These are phyloP conservation scores for Fusarium dlaminii DNA, from an alignment of 2,329 filamentous ascomycete species.

Conservation along the genomic window DNA sequence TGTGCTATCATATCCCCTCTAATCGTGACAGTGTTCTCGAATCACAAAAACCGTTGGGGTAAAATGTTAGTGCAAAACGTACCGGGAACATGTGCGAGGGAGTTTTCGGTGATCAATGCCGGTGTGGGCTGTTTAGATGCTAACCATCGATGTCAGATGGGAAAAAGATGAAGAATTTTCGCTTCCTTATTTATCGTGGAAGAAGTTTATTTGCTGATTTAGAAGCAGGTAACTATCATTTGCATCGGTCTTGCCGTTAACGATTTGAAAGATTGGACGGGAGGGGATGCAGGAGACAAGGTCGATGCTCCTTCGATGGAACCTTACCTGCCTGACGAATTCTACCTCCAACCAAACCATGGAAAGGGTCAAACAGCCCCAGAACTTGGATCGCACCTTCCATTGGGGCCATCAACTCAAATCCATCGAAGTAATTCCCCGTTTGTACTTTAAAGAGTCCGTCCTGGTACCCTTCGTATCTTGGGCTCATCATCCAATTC, in stretches of 20 bases:
- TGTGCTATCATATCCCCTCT: background rate
- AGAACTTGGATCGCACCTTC: background rate
- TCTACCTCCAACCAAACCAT: background rate
- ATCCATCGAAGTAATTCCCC: background rate
- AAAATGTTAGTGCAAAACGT: background rate
- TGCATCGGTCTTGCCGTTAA: slow-evolving; percentile 29
- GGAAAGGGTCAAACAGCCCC: background rate
- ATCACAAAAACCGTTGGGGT: slow-evolving; percentile 13
- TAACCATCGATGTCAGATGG: background rate
- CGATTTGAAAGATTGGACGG: background rate
- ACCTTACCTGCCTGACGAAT: background rate
- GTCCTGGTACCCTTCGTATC: background rate
- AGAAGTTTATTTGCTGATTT: background rate
- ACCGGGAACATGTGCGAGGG: slow-evolving; percentile 1
- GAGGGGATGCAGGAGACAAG: slow-evolving; percentile 13
- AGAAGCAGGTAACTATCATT: background rate
- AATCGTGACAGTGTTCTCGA: slow-evolving; percentile 9
- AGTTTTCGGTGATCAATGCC: slow-evolving; percentile 3
- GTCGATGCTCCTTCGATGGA: slow-evolving; percentile 19
- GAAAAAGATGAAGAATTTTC: slow-evolving; percentile 1
- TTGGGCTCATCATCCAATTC: background rate
- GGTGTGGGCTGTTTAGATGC: slow-evolving; percentile 3
- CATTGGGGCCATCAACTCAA: background rate
- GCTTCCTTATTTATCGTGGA: slow-evolving; percentile 2
- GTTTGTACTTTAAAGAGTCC: no score